Percentiles rank a stretch among this genome's conserved stretches.
These are phyloP conservation scores for Neltuma alba DNA, from an alignment of 306 rosid genomes.

Conservation along the genomic window DNA sequence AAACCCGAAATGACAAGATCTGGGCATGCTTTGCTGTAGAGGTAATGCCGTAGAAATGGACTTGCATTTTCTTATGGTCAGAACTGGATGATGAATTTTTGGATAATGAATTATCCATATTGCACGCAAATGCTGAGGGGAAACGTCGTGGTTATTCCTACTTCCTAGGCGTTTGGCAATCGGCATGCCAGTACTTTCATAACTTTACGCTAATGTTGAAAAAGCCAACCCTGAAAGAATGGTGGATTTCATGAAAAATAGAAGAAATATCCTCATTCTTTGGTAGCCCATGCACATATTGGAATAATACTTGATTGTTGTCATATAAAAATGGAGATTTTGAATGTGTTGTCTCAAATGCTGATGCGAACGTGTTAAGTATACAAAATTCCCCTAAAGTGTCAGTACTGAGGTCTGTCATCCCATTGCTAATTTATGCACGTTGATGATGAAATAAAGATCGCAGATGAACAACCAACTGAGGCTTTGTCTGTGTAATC, in stretches of 20 bases:
- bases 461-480: no score
- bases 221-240: not conserved
- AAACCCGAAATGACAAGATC: constrained; percentile 74
- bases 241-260: not conserved
- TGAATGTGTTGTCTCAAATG: not conserved
- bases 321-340: not conserved
- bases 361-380: not conserved
- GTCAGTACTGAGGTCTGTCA: not conserved
- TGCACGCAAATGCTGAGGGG: not conserved
- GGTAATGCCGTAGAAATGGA: constrained; percentile 51
- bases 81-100: not conserved
- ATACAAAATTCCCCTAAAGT: not conserved
- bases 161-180: no score
- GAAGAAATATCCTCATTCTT: not conserved
- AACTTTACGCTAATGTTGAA: not conserved
- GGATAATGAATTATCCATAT: not conserved
- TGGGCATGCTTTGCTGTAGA: constrained; percentile 97
- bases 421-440: no score
- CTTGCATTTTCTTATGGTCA: not conserved
- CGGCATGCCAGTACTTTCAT: not conserved
- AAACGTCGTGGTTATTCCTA: not conserved
- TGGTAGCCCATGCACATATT: not conserved
- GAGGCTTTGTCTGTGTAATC: no score
- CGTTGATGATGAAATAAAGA: no score
- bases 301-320: not conserved